These are phyloP conservation scores for Saksenaea oblongispora DNA, from an alignment of 371 early-diverging fungal genomes.

Conservation along the genomic window DNA sequence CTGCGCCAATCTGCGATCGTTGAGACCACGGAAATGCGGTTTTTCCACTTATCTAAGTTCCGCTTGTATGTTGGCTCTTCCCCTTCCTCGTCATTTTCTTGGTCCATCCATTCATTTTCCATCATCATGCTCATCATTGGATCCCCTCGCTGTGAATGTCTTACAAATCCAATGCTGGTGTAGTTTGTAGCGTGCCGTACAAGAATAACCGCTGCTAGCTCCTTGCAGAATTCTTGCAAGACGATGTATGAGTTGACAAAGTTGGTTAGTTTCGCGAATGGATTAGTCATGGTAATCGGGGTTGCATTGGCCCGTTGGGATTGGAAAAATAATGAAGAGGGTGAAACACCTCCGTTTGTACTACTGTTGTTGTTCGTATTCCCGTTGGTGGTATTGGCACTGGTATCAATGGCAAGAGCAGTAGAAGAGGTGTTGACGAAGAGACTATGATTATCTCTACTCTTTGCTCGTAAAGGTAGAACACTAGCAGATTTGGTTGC, in stretches of 20 bases:
- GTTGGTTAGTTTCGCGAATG: slow-evolving; percentile 53
- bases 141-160: slow-evolving; percentile 29
- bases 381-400: too few relatives aligned
- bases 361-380: background rate
- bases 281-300: slow-evolving; percentile 55
- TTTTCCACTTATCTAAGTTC: slow-evolving; percentile 48
- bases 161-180: slow-evolving; percentile 36
- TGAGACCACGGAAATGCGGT: slow-evolving; percentile 47
- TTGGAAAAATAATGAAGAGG: slow-evolving; percentile 45
- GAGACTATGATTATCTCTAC: background rate
- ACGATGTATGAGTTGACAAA: slow-evolving; percentile 67
- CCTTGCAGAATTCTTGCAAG: slow-evolving; percentile 69
- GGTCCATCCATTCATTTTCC: slow-evolving; percentile 17
- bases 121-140: slow-evolving; percentile 28
- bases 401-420: background rate
- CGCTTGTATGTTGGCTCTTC: slow-evolving; percentile 28
- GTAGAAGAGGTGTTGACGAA: background rate
- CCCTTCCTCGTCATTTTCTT: slow-evolving; percentile 24
- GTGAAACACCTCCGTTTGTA: slow-evolving; percentile 26
- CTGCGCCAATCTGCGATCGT: slow-evolving; percentile 46
- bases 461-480: slow-evolving; percentile 11
- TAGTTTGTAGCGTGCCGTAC: slow-evolving; percentile 56
- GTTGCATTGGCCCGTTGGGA: slow-evolving; percentile 51
- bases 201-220: slow-evolving; percentile 61
- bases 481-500: slow-evolving; percentile 37